A percentile compares a stretch with the other conserved stretches of the same genome.
phyloP scores from a whole-genome alignment of 306 rosid genomes.

The Gastrolobium bilobum region DNA sequence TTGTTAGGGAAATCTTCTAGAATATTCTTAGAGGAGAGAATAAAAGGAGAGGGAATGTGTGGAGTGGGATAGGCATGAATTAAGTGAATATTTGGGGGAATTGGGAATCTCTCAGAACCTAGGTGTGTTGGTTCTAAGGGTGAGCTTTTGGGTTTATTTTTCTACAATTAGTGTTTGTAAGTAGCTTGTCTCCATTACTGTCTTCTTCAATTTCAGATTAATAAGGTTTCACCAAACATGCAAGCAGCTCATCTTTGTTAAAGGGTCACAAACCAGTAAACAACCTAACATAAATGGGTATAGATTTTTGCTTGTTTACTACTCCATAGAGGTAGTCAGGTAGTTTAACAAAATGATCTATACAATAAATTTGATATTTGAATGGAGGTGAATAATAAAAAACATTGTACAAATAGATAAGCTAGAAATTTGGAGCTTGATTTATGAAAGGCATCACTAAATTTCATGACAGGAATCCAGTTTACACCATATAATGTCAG shows the following conservation, averaged over 20 bases:
- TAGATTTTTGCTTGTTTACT: not conserved
- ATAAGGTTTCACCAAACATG: not conserved
- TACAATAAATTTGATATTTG: not conserved
- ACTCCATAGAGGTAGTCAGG: not conserved
- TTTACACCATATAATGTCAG: constrained; percentile 9
- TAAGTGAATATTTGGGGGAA: too few species aligned
- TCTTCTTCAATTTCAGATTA: too few species aligned
- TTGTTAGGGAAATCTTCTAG: too few species aligned
- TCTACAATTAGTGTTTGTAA: too few species aligned
- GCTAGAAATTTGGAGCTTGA: not conserved
- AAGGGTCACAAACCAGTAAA: not conserved
- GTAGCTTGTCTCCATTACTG: too few species aligned
- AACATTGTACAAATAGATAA: not conserved
- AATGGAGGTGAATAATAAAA: constrained; percentile 1
- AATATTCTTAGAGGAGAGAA: too few species aligned
- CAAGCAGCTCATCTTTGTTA: not conserved
- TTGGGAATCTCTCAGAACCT: too few species aligned
- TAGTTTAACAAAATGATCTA: constrained; percentile 15
- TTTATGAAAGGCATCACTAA: not conserved
- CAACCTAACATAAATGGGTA: not conserved
- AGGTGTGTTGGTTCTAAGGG: too few species aligned
- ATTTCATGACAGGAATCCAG: not conserved
- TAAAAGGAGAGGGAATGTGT: too few species aligned
- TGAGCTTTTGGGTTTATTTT: too few species aligned
- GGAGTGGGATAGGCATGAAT: too few species aligned